phyloP scores from a whole-genome alignment of 805 yeast genomes.

The Lachancea nothofagi region DNA sequence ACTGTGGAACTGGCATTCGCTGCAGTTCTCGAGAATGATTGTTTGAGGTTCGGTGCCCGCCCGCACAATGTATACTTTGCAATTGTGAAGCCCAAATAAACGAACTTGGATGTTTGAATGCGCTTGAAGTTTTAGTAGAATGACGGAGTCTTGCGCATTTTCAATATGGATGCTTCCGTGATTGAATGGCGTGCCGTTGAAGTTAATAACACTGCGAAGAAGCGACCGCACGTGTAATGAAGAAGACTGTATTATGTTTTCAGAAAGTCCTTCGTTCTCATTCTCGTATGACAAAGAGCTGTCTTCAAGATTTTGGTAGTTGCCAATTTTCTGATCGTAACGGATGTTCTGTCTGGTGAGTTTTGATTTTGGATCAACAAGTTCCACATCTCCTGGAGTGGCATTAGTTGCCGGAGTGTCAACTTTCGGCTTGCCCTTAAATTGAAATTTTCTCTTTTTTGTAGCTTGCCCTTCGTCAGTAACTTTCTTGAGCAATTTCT shows the following conservation, averaged over 20 bases:
- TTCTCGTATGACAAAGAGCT: not conserved
- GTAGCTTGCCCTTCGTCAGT: slow-evolving; percentile 5
- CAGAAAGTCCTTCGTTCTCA: not conserved
- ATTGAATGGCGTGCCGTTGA: slow-evolving; percentile 17
- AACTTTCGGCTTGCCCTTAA: slow-evolving; percentile 3
- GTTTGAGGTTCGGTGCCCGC: slow-evolving; percentile 13
- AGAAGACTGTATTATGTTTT: not conserved
- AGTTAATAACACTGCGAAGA: slow-evolving; percentile 12
- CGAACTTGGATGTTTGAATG: slow-evolving; percentile 24
- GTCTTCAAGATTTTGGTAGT: not conserved
- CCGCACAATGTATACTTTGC: slow-evolving; percentile 17
- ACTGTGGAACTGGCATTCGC: slow-evolving; percentile 20
- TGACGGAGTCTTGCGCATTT: slow-evolving; percentile 15
- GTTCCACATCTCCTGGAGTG: not conserved
- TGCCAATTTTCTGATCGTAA: not conserved
- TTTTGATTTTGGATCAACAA: no score
- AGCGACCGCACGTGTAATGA: slow-evolving; percentile 19
- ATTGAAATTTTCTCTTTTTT: slow-evolving; percentile 2
- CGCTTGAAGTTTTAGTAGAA: slow-evolving; percentile 12
- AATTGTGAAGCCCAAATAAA: slow-evolving; percentile 19
- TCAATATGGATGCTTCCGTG: slow-evolving; percentile 25
- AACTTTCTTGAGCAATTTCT: slow-evolving; percentile 13
- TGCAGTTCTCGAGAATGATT: slow-evolving; percentile 25
- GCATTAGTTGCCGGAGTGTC: not conserved
- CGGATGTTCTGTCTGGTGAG: not conserved